Conservation (phyloP, 495 filamentous ascomycete species). For the Xylaria acuta region DNA sequence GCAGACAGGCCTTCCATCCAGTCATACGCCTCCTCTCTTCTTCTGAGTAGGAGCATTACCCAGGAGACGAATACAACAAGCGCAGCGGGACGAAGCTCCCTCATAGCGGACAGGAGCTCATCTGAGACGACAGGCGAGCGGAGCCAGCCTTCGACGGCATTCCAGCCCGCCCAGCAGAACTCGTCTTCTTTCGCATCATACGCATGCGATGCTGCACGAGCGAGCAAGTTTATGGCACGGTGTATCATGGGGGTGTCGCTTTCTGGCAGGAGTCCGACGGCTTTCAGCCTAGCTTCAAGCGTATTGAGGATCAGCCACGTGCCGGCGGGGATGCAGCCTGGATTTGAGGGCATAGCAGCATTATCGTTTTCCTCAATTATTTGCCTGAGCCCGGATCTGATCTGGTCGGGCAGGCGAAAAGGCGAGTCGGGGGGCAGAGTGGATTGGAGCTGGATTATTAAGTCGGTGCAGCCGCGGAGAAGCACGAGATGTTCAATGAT, state of each 20-base stretch:
- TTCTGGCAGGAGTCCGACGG: slow-evolving; percentile 8
- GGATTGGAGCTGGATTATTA: slow-evolving; percentile 15
- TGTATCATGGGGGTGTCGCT: neutral
- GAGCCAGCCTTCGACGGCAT: slow-evolving; percentile 19
- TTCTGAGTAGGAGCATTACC: slow-evolving; percentile 14
- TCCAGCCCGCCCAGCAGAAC: slow-evolving; percentile 3
- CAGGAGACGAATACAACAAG: slow-evolving; percentile 10
- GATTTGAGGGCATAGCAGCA: neutral
- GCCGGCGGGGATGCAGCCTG: neutral
- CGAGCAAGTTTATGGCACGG: slow-evolving; percentile 1
- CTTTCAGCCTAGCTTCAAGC: slow-evolving; percentile 3
- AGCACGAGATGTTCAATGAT: slow-evolving; percentile 17
- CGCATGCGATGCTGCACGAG: neutral
- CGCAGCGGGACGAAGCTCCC: neutral
- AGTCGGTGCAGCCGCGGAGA: slow-evolving; percentile 19
- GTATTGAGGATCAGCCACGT: slow-evolving; percentile 7
- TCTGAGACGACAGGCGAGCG: slow-evolving; percentile 4
- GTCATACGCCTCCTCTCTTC: neutral
- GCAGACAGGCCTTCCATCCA: slow-evolving; percentile 13
- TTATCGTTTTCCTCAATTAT: slow-evolving; percentile 14
- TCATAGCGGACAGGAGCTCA: slow-evolving; percentile 5
- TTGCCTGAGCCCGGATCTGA: neutral
- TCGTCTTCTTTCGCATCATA: slow-evolving; percentile 19
- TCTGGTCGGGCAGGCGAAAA: neutral
- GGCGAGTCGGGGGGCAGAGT: slow-evolving; percentile 7